Base-by-base conservation (phyloP, 1,284 basidiomycete genomes). In the Papiliotrema terrestris region DNA sequence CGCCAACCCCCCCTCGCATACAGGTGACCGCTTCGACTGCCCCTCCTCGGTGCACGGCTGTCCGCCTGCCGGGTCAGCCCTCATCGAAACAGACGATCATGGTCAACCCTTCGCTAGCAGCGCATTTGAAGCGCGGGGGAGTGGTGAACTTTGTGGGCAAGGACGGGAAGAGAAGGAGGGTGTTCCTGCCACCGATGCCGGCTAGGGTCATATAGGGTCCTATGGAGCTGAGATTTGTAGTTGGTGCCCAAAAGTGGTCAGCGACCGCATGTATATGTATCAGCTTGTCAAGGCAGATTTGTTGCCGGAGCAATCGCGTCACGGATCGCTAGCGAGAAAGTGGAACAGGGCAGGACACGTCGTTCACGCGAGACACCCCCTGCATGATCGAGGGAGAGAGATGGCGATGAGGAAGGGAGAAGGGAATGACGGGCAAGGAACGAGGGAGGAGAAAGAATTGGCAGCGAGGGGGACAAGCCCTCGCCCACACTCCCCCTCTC, bases 51-150 rank as follows among this genome's bases (percentile, higher is more conserved):
- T 9, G 19, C 43, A 20, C 19, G n/a, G 14, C 43, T 6, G 11
- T 15, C 19, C 15, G 39, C 39, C 5, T 5, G 15, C 39, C 39
- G 17, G 39, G 6, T 6, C 15, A 20, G 8, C 6, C 43, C 9
- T 15, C n/a, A 3, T 29, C 42, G 19, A 48, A 60, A n/a, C 53
- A 52, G 38, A 52, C 61, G 43, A 58, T 68, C 23, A 42, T 65
- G 19, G 62, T 68, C 49, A 60, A 66, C 43, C 62, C 66, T 5
- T 25, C 38, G 14, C 51, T 68, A 13, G 66, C 66, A 17, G 58
- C 56, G 26, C 60, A 66, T 57, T 44, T 68, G 32, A 49, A 49
- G 26, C 44, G 51, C 36, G 66, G 66, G 3, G 66, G 66, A 15
- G 55, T 55, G 51, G 62, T 66, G 37, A 56, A 46, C 49, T 46